These are phyloP conservation scores for Paracorniculantispora psalliotae DNA, from an alignment of 2,329 filamentous ascomycete genomes.

Conservation along the genomic window DNA sequence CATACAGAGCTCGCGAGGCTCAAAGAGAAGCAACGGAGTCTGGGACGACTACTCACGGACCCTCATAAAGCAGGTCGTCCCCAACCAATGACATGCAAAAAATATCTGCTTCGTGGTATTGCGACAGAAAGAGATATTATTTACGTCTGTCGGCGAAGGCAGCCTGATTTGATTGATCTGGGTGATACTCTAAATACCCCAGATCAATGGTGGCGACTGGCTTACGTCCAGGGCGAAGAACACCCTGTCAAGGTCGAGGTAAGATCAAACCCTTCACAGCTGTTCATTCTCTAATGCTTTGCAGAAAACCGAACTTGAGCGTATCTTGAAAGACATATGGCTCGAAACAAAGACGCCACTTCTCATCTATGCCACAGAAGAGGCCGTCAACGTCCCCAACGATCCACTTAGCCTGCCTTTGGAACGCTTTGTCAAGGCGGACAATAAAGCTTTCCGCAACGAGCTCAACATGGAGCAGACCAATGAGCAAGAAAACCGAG, in stretches of 20 bases:
- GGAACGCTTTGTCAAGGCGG: constrained; percentile 44
- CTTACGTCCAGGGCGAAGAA: constrained; percentile 32
- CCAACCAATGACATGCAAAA: constrained; percentile 37
- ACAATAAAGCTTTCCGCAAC: constrained; percentile 48
- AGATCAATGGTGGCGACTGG: constrained; percentile 55
- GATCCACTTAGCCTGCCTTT: constrained; percentile 34
- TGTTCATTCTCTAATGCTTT: constrained; percentile 16
- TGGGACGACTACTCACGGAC: constrained; percentile 35
- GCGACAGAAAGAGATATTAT: constrained; percentile 41
- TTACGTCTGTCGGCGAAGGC: constrained; percentile 45
- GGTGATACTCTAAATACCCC: constrained; percentile 25
- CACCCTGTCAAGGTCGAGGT: constrained; percentile 47
- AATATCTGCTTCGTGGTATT: constrained; percentile 48
- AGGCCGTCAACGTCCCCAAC: constrained; percentile 33
- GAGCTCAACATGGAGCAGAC: constrained; percentile 40
- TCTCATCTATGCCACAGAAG: constrained; percentile 50
- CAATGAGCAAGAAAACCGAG: constrained; percentile 20
- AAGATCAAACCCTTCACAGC: constrained; percentile 17
- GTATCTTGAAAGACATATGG: constrained; percentile 42
- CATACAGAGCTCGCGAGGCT: constrained; percentile 28
- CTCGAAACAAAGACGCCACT: constrained; percentile 43
- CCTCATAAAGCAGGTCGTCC: constrained; percentile 33
- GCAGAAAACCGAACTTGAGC: constrained; percentile 44
- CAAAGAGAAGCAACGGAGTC: constrained; percentile 31
- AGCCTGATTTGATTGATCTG: constrained; percentile 39